Evolutionary conservation across 345 rosid species (phyloP), one percentile per base, ranked within the genome.

Genomic region (Lepidium africanum): DNA sequence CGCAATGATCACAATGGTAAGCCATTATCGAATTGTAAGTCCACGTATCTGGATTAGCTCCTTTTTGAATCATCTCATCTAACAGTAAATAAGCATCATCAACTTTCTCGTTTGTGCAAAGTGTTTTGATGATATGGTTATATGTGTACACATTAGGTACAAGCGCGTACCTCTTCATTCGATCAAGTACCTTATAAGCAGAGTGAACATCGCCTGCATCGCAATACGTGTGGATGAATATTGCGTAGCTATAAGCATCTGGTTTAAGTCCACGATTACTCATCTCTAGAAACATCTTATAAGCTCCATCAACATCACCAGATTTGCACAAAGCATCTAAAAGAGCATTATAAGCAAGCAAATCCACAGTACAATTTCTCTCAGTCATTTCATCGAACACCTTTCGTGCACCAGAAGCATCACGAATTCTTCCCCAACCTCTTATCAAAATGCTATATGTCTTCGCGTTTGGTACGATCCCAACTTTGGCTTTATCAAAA

Each of bases 351-450:
- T 83, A 83, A 0, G 91, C 96, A 61, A 71, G 80, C 55, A 84
- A 79, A 76, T 92, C 94, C 30, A 88, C 70, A 17, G 16, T 17
- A 67, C 64, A 76, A 0, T 76, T 70, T 67, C 65, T 67, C 3
- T 78, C 70, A 3, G 71, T 65, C 97, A 86, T 86, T 90, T 90
- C 93, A 40, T 86, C 96, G 8, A 92, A 92, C 90, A 90, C 57
- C 57, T 77, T 80, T 3, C 84, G 88, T 7, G 93, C 98, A 14
- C 55, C 65, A 0, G 19, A 50, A 0, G 56, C 65, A 2, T 85
- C 90, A 3, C 96, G 72, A 7, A 82, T 16, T 19, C 79, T 88
- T 0, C 91, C 92, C 76, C 86, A 87, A 0, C 93, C 96, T 5
- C 85, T 45, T 0, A 88, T 72, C 78, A 90, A 65, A 72, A 90